Base-by-base conservation (phyloP, 2,329 filamentous ascomycete species). In the Scortechinia acanthostroma region DNA sequence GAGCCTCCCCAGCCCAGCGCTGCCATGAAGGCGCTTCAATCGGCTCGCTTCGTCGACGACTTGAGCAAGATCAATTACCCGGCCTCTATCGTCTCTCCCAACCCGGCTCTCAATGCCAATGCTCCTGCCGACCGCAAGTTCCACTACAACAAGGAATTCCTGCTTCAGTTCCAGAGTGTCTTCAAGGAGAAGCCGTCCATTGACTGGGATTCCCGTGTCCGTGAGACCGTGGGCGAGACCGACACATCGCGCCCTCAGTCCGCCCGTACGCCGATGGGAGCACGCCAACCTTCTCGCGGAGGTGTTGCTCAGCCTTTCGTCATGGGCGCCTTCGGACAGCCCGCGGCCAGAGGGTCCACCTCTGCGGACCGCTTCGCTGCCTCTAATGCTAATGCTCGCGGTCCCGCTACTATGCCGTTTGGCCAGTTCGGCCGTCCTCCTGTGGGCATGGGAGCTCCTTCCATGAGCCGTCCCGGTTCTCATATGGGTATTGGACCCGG, bases 141-240 rank as follows among this genome's bases (percentile, higher is more conserved):
- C 72, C 91, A 94, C 63, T 98, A 98, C 65, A 90, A 97, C 67
- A 88, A 91, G 57, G 84, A 86, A 55, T 98, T 98, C 73, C 71
- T 98, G 67, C 75, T 98, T 22, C 93, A 98, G 61, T 98, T 98
- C 75, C 88, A 96, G 69, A 80, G 80, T 55, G 89, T 95, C 17
- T 98, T 96, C 69, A 94, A 89, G 50, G 93, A 98, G 72, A 94
- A 96, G 69, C 93, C 93, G 14, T 95, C 90, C 1, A 66, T 91
- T 37, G 91, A 97, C 59, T 98, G 95, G 80, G 87, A 94, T 59
- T 76, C 84, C 52, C 91, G 93, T 58, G 83, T 98, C 76, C 91
- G 76, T 83, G 86, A 67, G 74, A 85, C 71, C 64, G 83, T 98
- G 52, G 91, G 91, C 47, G 91, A 95, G 52, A 72, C 73, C 28